Evolutionary conservation across 176 grass and related monocot genomes (phyloP).

Genomic region (Rhynchospora tenuis): DNA sequence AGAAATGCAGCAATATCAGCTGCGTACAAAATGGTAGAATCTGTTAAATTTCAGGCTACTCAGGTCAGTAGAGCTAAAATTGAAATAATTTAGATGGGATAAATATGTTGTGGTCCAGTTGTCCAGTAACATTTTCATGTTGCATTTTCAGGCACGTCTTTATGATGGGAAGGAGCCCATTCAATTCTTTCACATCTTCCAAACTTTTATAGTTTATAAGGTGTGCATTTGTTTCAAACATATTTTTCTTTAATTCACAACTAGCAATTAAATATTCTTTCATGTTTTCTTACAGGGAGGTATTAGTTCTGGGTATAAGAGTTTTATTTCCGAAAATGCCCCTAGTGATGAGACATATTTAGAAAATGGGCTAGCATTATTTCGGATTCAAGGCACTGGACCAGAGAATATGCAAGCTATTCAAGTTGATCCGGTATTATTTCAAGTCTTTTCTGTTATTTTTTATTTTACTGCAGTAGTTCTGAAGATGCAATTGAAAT

Average conservation of each 20-base stretch:
- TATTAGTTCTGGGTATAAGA: slow-evolving; percentile 81
- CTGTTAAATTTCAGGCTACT: slow-evolving; percentile 89
- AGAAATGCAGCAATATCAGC: slow-evolving; percentile 64
- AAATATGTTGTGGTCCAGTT: neutral
- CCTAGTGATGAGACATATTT: slow-evolving; percentile 72
- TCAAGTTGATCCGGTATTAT: slow-evolving; percentile 91
- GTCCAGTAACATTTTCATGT: slow-evolving; percentile 16
- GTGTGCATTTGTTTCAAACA: slow-evolving; percentile 31
- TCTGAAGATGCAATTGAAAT: neutral
- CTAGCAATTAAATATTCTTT: slow-evolving; percentile 9
- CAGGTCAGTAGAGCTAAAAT: slow-evolving; percentile 40
- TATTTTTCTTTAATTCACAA: neutral
- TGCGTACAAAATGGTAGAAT: slow-evolving; percentile 75
- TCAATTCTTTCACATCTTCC: slow-evolving; percentile 95
- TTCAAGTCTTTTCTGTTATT: slow-evolving; percentile 12
- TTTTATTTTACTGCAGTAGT: neutral
- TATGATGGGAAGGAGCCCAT: slow-evolving; percentile 98
- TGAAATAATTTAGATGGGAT: neutral
- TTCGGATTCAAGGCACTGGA: slow-evolving; percentile 89
- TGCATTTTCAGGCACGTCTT: slow-evolving; percentile 53
- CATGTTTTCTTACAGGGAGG: slow-evolving; percentile 55
- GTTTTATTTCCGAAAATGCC: slow-evolving; percentile 60
- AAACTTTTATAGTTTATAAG: slow-evolving; percentile 89
- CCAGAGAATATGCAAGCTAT: slow-evolving; percentile 99
- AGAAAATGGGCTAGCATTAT: slow-evolving; percentile 79